Base-by-base conservation (phyloP, 768 basidiomycete genomes). In the Pisolithus sp. region DNA sequence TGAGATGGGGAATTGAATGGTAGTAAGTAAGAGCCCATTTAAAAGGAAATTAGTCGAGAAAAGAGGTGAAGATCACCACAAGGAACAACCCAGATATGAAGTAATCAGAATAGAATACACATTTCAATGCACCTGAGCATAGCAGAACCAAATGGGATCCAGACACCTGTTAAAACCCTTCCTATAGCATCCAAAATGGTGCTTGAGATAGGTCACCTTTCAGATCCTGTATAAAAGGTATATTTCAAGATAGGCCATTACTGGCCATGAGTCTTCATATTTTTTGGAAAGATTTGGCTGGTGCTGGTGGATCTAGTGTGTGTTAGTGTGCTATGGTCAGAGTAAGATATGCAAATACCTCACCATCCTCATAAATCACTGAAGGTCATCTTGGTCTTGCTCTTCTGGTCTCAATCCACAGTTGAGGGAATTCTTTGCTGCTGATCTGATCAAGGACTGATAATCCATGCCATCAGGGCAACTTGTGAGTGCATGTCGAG, bases 181-280 rank as follows among this genome's bases (percentile, higher is more conserved):
- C 31, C 10, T 18, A 23, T 28, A 8, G 2, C 5, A 7, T 2
- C 24, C 7, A 7, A 10, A 5, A 7, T 5, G 12, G 18, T 9
- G 2, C 8, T 17, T 12, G 2, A 12, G 13, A 20, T 24, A 13
- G 10, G 5, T 6, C 3, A 8, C 0, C 1, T 23, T 13, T n/a
- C 42, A 34, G 23, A 36, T 63, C 53, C 15, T 52, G 21, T 10
- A 54, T 54, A 5, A 53, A 36, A 53, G 61, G 61, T 36, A 47
- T 20, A 47, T 47, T 47, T 47, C 46, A 7, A 47, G 6, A 20
- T 47, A 31, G 6, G 51, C 55, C 23, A 59, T 9, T 5, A 58
- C 54, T 2, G 53, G 51, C 59, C 61, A 62, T 0, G 45, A 44
- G 24, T 58, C 49, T 0, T 57, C 51, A 17, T 61, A 63, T 47